These are phyloP conservation scores for Mortierella sp. DNA, from an alignment of 371 early-diverging fungal species.

Conservation along the genomic window DNA sequence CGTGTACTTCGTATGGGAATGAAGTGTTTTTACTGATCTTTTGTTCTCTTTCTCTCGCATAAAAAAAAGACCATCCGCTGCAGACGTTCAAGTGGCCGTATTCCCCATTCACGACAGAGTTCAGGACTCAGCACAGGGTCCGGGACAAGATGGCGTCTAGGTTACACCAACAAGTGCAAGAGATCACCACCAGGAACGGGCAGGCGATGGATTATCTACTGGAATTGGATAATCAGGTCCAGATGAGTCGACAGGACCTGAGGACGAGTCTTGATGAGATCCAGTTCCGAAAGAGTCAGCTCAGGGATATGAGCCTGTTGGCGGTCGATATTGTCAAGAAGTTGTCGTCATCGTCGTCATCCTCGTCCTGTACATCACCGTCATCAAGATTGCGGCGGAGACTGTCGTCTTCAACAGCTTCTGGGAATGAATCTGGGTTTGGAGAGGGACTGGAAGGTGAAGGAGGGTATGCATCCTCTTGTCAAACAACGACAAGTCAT, in stretches of 20 bases:
- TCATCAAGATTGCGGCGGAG: too few species aligned
- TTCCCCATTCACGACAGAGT: slow-evolving; percentile 47
- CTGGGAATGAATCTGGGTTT: slow-evolving; percentile 14
- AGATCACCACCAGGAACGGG: slow-evolving; percentile 25
- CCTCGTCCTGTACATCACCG: slow-evolving; percentile 11
- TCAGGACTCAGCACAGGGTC: slow-evolving; percentile 29
- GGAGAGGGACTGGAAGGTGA: slow-evolving; percentile 3
- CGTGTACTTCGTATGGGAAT: neutral
- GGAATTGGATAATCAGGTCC: slow-evolving; percentile 37
- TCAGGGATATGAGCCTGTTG: slow-evolving; percentile 48
- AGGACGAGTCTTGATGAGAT: slow-evolving; percentile 49
- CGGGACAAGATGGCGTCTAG: slow-evolving; percentile 29
- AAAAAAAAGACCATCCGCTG: slow-evolving; percentile 39
- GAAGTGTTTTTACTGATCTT: neutral
- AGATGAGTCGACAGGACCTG: slow-evolving; percentile 44
- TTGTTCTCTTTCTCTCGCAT: neutral
- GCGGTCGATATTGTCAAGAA: slow-evolving; percentile 49
- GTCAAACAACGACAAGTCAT: slow-evolving; percentile 12
- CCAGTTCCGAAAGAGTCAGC: slow-evolving; percentile 46
- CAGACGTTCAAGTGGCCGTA: slow-evolving; percentile 50
- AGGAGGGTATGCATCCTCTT: slow-evolving; percentile 24
- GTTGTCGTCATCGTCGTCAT: slow-evolving; percentile 13
- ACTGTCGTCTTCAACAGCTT: neutral
- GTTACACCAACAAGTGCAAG: slow-evolving; percentile 20
- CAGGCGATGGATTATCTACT: slow-evolving; percentile 32